phyloP scores from a whole-genome alignment of 2,329 filamentous ascomycete genomes.

The Aspergillus thermomutatus region DNA sequence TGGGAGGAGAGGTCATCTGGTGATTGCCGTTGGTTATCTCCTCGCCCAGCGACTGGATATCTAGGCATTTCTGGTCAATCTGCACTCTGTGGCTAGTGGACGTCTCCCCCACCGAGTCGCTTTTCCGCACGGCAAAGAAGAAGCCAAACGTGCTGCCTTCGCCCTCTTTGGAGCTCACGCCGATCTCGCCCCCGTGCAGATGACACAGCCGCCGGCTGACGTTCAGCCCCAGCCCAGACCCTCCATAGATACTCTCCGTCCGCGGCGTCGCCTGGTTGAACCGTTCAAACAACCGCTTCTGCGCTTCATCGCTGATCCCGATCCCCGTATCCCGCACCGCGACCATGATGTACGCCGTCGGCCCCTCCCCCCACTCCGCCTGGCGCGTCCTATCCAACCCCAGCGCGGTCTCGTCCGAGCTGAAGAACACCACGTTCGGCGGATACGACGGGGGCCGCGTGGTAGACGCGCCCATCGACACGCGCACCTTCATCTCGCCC shows the following conservation, averaged over 20 bases:
- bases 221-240: constrained; percentile 74
- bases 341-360: constrained; percentile 65
- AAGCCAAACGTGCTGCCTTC: constrained; percentile 58
- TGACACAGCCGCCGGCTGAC: constrained; percentile 77
- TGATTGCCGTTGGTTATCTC: constrained; percentile 13
- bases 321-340: constrained; percentile 75
- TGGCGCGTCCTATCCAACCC: constrained; percentile 33
- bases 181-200: constrained; percentile 75
- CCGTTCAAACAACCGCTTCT: constrained; percentile 70
- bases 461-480: constrained; percentile 51
- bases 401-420: constrained; percentile 14
- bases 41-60: constrained; percentile 18
- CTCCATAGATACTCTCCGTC: constrained; percentile 75
- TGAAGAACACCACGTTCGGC: constrained; percentile 34
- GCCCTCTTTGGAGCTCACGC: constrained; percentile 58
- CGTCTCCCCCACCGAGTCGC: constrained; percentile 1
- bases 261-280: constrained; percentile 75
- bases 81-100: neutral
- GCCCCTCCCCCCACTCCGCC: constrained; percentile 54
- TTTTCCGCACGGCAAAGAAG: constrained; percentile 49
- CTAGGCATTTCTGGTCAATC: constrained; percentile 16
- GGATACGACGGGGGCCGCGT: constrained; percentile 43
- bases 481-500: constrained; percentile 40
- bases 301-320: constrained; percentile 67
- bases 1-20: constrained; percentile 9